Evolutionary conservation across 257 asterid genomes (phyloP).

Genomic region (Solanum lignicaule): DNA sequence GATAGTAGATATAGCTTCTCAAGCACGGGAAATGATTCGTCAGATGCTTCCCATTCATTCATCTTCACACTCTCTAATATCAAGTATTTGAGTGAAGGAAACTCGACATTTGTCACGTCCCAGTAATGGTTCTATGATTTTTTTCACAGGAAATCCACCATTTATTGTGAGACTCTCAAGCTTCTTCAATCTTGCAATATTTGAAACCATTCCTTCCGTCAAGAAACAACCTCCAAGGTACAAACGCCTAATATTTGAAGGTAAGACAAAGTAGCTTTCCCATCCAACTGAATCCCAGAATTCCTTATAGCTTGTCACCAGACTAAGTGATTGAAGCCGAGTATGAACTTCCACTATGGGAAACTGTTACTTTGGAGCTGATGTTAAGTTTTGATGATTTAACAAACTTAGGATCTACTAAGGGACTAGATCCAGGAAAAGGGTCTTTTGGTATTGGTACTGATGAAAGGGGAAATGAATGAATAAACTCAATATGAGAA

Average conservation of each 20-base stretch:
- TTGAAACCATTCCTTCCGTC: background rate
- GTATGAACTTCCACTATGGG: background rate
- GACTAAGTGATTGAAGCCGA: too few species aligned
- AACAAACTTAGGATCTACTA: background rate
- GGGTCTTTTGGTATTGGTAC: too few species aligned
- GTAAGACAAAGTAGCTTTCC: background rate
- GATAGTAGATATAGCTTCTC: background rate
- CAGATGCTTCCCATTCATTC: background rate
- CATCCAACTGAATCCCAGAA: background rate
- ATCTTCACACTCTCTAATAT: background rate
- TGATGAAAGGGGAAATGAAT: too few species aligned
- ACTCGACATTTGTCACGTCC: background rate
- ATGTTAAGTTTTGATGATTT: too few species aligned
- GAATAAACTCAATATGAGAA: too few species aligned
- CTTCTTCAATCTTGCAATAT: background rate
- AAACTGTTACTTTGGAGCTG: background rate
- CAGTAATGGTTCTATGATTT: background rate
- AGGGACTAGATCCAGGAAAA: too few species aligned
- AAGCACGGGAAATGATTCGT: background rate
- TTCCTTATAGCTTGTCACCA: too few species aligned
- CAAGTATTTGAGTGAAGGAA: background rate
- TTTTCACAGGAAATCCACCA: background rate
- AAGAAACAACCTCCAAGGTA: background rate
- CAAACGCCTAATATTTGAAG: background rate
- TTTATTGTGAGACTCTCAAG: background rate